These are phyloP conservation scores for Puccinia horiana DNA, from an alignment of 1,284 basidiomycete genomes.

Conservation along the genomic window DNA sequence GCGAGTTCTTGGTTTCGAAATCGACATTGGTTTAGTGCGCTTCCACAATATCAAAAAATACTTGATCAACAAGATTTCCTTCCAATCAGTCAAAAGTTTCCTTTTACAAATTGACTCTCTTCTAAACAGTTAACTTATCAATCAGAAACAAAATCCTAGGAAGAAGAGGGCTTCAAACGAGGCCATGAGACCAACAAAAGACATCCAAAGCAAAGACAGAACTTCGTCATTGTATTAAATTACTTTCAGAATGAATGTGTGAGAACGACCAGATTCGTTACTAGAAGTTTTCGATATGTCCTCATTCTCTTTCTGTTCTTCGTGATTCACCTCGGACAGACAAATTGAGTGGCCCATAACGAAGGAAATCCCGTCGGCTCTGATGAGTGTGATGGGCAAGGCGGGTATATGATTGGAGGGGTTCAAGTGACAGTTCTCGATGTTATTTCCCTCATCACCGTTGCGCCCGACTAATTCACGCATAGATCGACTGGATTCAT, in stretches of 20 bases:
- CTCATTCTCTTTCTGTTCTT: conserved; percentile 26
- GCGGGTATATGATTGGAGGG: conserved; percentile 34
- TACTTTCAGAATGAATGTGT: conserved; percentile 28
- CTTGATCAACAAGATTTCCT: no score
- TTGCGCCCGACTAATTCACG: conserved; percentile 36
- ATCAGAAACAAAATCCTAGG: no score
- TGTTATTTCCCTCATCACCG: not conserved
- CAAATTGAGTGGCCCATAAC: conserved; percentile 46
- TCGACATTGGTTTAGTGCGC: no score
- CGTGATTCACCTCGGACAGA: conserved; percentile 28
- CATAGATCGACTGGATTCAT: conserved; percentile 43
- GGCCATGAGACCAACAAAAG: not conserved
- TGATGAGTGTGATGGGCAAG: conserved; percentile 42
- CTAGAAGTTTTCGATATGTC: not conserved
- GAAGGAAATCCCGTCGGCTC: conserved; percentile 42
- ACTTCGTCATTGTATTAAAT: not conserved
- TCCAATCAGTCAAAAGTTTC: no score
- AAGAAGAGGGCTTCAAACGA: not conserved
- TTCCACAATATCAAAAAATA: no score
- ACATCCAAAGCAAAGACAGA: not conserved
- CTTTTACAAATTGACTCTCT: no score
- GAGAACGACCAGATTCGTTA: not conserved
- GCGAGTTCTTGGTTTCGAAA: no score
- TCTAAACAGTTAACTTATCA: no score
- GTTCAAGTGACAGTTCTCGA: not conserved